A percentile compares a stretch with the other conserved stretches of the same genome.
Evolutionary conservation across 2,329 filamentous ascomycete genomes (phyloP).

Genomic region (Nothomitra cinnamomea): DNA sequence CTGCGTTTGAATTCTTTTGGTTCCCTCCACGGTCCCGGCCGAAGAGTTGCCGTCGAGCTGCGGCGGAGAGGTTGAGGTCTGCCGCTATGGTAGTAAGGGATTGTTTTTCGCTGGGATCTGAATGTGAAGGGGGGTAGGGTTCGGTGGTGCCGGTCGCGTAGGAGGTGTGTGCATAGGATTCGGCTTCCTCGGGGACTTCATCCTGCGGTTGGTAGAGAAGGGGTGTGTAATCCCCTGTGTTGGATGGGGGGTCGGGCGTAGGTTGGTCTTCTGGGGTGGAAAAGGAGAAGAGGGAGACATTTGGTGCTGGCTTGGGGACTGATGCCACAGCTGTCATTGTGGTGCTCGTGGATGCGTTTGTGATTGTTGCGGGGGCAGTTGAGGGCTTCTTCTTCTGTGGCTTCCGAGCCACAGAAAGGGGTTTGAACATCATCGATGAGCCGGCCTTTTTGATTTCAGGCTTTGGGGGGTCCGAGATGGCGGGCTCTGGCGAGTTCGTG

Average conservation of each 20-base stretch:
- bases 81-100: slow-evolving; percentile 55
- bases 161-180: neutral
- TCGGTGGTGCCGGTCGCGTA: neutral
- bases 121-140: neutral
- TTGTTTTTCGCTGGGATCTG: slow-evolving; percentile 19
- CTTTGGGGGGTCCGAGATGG: neutral
- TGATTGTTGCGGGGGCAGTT: slow-evolving; percentile 15
- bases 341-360: slow-evolving; percentile 14
- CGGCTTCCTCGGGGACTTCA: neutral
- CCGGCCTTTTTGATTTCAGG: slow-evolving; percentile 23
- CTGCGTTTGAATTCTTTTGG: slow-evolving; percentile 25
- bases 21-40: slow-evolving; percentile 38
- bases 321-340: slow-evolving; percentile 9
- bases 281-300: slow-evolving; percentile 50
- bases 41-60: slow-evolving; percentile 69
- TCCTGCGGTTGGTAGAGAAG: neutral
- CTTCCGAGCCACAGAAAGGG: slow-evolving; percentile 67
- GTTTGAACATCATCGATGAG: slow-evolving; percentile 61
- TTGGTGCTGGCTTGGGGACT: slow-evolving; percentile 29
- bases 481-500: neutral
- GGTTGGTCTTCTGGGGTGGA: neutral
- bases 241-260: neutral
- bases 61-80: slow-evolving; percentile 61
- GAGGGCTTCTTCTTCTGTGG: slow-evolving; percentile 48
- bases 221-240: neutral